Evolutionary conservation across 768 basidiomycete genomes (phyloP).

Genomic region (Pulveroboletus sp.): DNA sequence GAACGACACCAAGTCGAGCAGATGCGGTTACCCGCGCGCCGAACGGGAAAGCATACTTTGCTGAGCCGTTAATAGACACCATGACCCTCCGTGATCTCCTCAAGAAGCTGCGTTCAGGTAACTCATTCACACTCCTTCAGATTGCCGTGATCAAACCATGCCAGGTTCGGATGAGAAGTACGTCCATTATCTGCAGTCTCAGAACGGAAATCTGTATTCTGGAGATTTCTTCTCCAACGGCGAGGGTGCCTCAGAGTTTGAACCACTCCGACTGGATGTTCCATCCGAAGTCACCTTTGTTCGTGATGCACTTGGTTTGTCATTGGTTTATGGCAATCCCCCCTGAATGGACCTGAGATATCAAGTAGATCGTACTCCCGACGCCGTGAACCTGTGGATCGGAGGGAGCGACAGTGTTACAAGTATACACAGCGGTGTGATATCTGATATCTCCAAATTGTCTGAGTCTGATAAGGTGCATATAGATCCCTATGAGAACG

Average conservation of each 20-base stretch:
- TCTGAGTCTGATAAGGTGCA: background rate
- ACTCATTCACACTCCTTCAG: background rate
- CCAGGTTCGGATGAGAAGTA: conserved; percentile 19
- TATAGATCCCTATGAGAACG: conserved; percentile 87
- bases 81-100: conserved; percentile 65
- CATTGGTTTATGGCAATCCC: background rate
- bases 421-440: conserved; percentile 79
- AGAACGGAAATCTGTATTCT: conserved; percentile 84
- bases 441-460: background rate
- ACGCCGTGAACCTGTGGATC: conserved; percentile 94
- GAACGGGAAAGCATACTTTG: conserved; percentile 62
- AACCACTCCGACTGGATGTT: conserved; percentile 58
- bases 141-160: background rate
- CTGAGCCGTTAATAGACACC: conserved; percentile 64
- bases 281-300: conserved; percentile 70
- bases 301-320: conserved; percentile 70
- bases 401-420: conserved; percentile 75
- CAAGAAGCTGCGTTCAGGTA: conserved; percentile 36
- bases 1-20: conserved; percentile 50
- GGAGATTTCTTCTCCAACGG: conserved; percentile 36
- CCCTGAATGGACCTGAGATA: background rate
- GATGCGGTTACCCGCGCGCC: conserved; percentile 61
- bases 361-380: conserved; percentile 55
- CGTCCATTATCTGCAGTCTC: conserved; percentile 79
- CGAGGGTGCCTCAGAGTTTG: conserved; percentile 54